Evolutionary conservation across 2,329 filamentous ascomycete species (phyloP).

Genomic region (Aspergillus neotritici): DNA sequence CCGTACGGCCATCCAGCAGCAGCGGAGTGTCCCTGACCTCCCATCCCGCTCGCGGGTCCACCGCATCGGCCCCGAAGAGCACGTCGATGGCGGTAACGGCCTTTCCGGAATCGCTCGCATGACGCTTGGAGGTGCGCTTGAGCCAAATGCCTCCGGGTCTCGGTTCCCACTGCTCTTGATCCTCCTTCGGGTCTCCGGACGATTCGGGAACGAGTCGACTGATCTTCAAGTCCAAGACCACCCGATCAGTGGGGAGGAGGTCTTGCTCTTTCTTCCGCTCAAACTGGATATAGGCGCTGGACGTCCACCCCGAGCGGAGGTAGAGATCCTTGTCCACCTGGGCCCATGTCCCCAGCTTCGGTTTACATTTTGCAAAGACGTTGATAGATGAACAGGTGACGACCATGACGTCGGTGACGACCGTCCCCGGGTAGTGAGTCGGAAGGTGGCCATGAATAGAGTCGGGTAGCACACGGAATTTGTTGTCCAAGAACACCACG

Average conservation of each 20-base stretch:
- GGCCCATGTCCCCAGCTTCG: slow-evolving; percentile 69
- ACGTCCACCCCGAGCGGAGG: slow-evolving; percentile 66
- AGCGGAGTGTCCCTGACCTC: slow-evolving; percentile 68
- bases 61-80: slow-evolving; percentile 83
- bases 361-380: slow-evolving; percentile 66
- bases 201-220: slow-evolving; percentile 64
- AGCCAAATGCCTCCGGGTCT: slow-evolving; percentile 76
- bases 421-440: slow-evolving; percentile 73
- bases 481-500: slow-evolving; percentile 77
- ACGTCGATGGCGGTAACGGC: slow-evolving; percentile 79
- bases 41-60: slow-evolving; percentile 85
- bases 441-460: slow-evolving; percentile 83
- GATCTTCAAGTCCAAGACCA: slow-evolving; percentile 73
- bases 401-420: slow-evolving; percentile 80
- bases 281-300: slow-evolving; percentile 74
- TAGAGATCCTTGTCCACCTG: slow-evolving; percentile 87
- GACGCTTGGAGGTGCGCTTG: slow-evolving; percentile 63
- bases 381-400: slow-evolving; percentile 71
- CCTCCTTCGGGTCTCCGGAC: slow-evolving; percentile 50
- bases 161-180: slow-evolving; percentile 67
- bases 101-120: slow-evolving; percentile 67
- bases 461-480: slow-evolving; percentile 78
- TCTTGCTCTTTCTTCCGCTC: slow-evolving; percentile 83
- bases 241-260: slow-evolving; percentile 64
- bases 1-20: slow-evolving; percentile 58